phyloP scores from a whole-genome alignment of 495 filamentous ascomycete genomes.

The Trichoderma erinaceum region DNA sequence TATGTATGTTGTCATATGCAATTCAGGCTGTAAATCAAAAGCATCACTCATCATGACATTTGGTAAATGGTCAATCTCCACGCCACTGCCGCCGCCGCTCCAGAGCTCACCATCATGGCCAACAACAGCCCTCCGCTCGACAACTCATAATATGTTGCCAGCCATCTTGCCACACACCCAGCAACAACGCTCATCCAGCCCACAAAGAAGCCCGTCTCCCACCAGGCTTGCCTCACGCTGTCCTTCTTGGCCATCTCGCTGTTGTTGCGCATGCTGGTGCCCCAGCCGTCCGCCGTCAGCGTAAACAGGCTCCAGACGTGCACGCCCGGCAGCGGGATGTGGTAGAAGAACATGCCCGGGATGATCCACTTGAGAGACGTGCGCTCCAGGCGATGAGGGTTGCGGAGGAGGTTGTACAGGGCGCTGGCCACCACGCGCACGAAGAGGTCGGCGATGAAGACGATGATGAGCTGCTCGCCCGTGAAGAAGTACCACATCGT shows the following conservation, averaged over 20 bases:
- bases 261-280: constrained; percentile 4
- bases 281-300: constrained; percentile 9
- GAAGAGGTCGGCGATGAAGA: neutral
- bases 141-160: neutral
- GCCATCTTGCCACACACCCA: neutral
- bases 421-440: constrained; percentile 7
- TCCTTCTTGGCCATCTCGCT: constrained; percentile 9
- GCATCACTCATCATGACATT: neutral
- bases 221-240: constrained; percentile 1
- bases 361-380: constrained; percentile 8
- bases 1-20: neutral
- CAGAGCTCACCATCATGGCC: constrained; percentile 1
- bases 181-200: neutral
- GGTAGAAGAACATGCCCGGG: constrained; percentile 12
- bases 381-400: constrained; percentile 6
- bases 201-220: constrained; percentile 8
- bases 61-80: neutral
- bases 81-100: neutral
- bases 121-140: neutral
- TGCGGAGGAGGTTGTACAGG: neutral
- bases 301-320: constrained; percentile 9
- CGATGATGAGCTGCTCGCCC: constrained; percentile 4
- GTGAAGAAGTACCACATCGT: constrained; percentile 1
- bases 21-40: neutral
- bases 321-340: neutral